A percentile compares a stretch with the other conserved stretches of the same genome.
phyloP scores from a whole-genome alignment of 2,329 filamentous ascomycete genomes.

The Claviceps sp. region DNA sequence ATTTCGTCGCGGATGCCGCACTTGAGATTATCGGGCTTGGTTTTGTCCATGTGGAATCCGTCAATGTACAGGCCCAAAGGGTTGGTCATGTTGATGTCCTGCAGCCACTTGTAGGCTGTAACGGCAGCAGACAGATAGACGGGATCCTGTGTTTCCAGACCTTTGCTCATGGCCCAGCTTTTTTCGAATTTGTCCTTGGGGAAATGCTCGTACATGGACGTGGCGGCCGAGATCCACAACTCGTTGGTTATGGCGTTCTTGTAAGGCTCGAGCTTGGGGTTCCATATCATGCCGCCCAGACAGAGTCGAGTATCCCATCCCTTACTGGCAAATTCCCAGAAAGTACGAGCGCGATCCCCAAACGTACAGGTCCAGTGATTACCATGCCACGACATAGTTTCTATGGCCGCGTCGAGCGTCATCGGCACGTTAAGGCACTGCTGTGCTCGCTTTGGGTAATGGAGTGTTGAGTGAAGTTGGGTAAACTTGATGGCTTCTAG shows the following conservation, averaged over 20 bases:
- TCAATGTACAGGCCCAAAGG: slow-evolving; percentile 63
- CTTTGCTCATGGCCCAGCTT: slow-evolving; percentile 38
- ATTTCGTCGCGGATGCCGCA: slow-evolving; percentile 77
- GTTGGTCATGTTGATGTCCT: slow-evolving; percentile 69
- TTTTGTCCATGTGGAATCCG: slow-evolving; percentile 68
- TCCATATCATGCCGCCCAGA: slow-evolving; percentile 85
- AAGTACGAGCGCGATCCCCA: slow-evolving; percentile 69
- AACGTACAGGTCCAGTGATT: slow-evolving; percentile 62
- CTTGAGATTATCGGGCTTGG: slow-evolving; percentile 49
- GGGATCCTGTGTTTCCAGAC: slow-evolving; percentile 33
- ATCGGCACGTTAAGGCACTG: slow-evolving; percentile 5
- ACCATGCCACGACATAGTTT: slow-evolving; percentile 54
- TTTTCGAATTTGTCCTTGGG: slow-evolving; percentile 65
- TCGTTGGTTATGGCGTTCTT: slow-evolving; percentile 97
- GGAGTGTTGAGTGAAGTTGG: slow-evolving; percentile 49
- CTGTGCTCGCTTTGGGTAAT: slow-evolving; percentile 32
- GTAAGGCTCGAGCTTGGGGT: slow-evolving; percentile 64
- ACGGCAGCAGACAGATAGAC: slow-evolving; percentile 61
- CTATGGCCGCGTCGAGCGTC: slow-evolving; percentile 9
- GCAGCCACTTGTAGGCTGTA: slow-evolving; percentile 71
- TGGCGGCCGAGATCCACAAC: slow-evolving; percentile 71
- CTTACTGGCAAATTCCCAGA: slow-evolving; percentile 66
- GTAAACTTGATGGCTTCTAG: slow-evolving; percentile 71
- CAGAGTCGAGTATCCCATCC: slow-evolving; percentile 79
- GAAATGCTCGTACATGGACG: slow-evolving; percentile 82